phyloP scores from a whole-genome alignment of 2,329 filamentous ascomycete genomes.

The Periconia digitata region DNA sequence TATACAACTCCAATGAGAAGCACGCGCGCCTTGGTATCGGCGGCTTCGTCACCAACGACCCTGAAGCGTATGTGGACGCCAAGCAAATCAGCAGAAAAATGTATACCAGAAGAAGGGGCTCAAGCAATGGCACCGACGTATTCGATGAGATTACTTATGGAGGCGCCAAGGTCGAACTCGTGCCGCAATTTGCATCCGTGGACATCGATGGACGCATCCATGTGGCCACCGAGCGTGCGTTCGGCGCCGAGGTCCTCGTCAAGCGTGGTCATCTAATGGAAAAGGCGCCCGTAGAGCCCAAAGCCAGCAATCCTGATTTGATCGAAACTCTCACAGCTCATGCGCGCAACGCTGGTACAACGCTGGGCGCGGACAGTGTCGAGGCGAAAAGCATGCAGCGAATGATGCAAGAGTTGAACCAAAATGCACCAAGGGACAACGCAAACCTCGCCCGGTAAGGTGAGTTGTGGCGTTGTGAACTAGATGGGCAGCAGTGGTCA shows the following conservation, averaged over 20 bases:
- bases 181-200: conserved; percentile 46
- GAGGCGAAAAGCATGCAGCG: conserved; percentile 16
- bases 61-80: conserved; percentile 20
- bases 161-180: conserved; percentile 57
- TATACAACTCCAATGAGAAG: conserved; percentile 14
- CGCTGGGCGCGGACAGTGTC: conserved; percentile 23
- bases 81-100: too few relatives aligned
- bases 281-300: conserved; percentile 18
- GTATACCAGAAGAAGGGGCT: conserved; percentile 8
- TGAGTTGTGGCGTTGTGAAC: too few relatives aligned
- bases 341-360: conserved; percentile 15
- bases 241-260: conserved; percentile 26
- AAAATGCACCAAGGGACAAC: background rate
- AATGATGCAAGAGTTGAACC: conserved; percentile 10
- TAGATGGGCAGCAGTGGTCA: too few relatives aligned
- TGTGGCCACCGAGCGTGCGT: conserved; percentile 24
- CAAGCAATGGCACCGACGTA: conserved; percentile 3
- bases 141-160: conserved; percentile 46
- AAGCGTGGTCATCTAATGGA: conserved; percentile 29
- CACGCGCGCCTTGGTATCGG: conserved; percentile 47
- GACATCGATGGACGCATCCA: conserved; percentile 33
- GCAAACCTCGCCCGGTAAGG: too few relatives aligned
- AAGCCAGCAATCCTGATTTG: conserved; percentile 10
- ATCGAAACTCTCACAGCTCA: conserved; percentile 3
- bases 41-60: conserved; percentile 47